A percentile compares a stretch with the other conserved stretches of the same genome.
Conservation (phyloP, 2,329 filamentous ascomycete genomes). For the Cladophialophora yegresii region DNA sequence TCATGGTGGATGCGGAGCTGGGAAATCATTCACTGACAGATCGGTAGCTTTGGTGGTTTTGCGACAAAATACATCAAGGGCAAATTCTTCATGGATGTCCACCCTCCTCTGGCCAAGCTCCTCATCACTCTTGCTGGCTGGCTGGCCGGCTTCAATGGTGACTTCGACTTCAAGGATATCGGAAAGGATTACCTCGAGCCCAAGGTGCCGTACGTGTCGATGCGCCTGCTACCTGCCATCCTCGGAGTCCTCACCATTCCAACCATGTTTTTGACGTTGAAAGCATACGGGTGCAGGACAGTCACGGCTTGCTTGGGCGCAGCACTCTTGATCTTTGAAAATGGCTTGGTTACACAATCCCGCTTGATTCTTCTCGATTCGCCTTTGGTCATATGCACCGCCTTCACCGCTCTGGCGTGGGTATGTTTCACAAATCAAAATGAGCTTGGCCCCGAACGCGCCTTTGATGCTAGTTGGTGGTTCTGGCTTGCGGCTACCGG, state of each 20-base stretch:
- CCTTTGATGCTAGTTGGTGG: constrained; percentile 92
- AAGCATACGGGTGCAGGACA: constrained; percentile 84
- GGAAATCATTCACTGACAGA: constrained; percentile 14
- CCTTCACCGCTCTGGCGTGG: constrained; percentile 86
- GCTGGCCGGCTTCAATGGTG: constrained; percentile 89
- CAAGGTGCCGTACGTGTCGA: constrained; percentile 92
- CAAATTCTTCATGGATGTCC: constrained; percentile 99
- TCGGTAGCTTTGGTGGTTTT: constrained; percentile 85
- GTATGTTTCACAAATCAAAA: constrained; percentile 95
- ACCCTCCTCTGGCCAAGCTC: constrained; percentile 93
- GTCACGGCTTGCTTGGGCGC: constrained; percentile 81
- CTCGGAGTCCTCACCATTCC: constrained; percentile 86
- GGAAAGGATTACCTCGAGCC: constrained; percentile 98
- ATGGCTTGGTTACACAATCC: constrained; percentile 91
- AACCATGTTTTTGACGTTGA: constrained; percentile 91
- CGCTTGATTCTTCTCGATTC: constrained; percentile 95
- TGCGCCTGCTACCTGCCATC: constrained; percentile 89
- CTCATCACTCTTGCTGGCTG: constrained; percentile 93
- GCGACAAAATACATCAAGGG: constrained; percentile 99
- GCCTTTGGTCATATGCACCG: constrained; percentile 88
- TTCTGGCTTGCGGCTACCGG: constrained; percentile 92
- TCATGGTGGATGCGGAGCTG: constrained; percentile 37
- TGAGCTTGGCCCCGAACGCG: constrained; percentile 83
- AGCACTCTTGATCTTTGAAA: constrained; percentile 90
- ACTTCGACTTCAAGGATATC: constrained; percentile 99